Evolutionary conservation across 2,329 filamentous ascomycete genomes (phyloP).

Genomic region (Onygenales sp.): DNA sequence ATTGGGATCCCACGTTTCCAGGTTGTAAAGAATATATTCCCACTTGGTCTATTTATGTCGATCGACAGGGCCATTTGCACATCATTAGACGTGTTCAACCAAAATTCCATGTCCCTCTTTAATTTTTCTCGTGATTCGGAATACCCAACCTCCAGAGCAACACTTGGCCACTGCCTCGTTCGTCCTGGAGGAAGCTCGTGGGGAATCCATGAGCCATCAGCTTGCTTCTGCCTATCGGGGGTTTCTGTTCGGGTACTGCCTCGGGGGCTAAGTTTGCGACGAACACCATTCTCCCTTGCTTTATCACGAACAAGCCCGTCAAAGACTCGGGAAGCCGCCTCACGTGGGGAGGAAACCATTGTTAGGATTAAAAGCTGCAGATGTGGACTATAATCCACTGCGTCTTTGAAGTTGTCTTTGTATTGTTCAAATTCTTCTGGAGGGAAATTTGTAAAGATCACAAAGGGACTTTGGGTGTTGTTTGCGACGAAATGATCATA

Average conservation of each 20-base stretch:
- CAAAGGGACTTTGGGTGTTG: slow-evolving; percentile 2
- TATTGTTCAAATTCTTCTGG: slow-evolving; percentile 2
- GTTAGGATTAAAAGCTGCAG: slow-evolving; percentile 1
- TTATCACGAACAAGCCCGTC: not conserved
- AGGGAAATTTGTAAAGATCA: slow-evolving; percentile 1
- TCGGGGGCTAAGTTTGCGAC: not conserved
- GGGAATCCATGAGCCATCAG: slow-evolving; percentile 2
- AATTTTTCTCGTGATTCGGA: slow-evolving; percentile 3
- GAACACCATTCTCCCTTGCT: not conserved
- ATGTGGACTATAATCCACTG: not conserved
- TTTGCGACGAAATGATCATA: not conserved
- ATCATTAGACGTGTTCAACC: not conserved
- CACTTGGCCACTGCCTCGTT: not conserved
- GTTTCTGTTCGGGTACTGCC: not conserved
- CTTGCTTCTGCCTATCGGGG: not conserved
- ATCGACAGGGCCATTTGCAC: not conserved
- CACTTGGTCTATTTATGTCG: not conserved
- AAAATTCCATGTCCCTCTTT: slow-evolving; percentile 3
- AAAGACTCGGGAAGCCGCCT: not conserved
- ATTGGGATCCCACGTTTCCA: not conserved
- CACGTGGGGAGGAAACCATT: slow-evolving; percentile 1
- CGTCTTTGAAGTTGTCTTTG: not conserved
- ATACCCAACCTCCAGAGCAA: slow-evolving; percentile 2
- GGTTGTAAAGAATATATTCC: not conserved
- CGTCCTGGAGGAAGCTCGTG: not conserved